A percentile compares a stretch with the other conserved stretches of the same genome.
Conservation (phyloP, 805 yeast genomes). For the Dipodascus geniculatus region DNA sequence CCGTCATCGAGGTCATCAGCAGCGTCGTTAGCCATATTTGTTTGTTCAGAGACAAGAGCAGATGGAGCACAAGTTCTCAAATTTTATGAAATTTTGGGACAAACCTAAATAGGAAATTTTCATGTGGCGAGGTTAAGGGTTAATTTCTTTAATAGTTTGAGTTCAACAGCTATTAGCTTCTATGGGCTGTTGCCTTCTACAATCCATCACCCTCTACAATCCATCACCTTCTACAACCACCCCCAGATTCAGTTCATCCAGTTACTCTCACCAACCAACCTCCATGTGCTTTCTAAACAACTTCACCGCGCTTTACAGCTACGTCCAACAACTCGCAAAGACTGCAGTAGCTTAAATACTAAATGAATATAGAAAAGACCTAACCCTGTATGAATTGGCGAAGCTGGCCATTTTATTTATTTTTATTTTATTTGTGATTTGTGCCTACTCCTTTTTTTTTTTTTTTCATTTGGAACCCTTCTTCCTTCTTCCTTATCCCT, state of each 20-base stretch:
- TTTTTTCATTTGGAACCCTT: background rate
- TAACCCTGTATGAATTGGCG: background rate
- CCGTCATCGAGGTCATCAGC: conserved; percentile 79
- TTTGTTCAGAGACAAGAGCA: background rate
- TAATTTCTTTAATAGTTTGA: background rate
- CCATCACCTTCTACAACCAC: no score
- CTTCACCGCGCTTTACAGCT: no score
- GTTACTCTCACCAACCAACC: no score
- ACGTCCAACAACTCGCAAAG: background rate
- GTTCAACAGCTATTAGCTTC: no score
- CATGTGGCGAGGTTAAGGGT: background rate
- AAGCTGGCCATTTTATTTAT: background rate
- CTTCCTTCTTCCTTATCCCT: no score
- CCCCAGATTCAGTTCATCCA: no score
- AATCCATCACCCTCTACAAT: no score
- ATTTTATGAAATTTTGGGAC: background rate
- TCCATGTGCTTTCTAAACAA: no score
- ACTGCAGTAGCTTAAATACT: background rate
- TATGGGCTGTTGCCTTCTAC: no score
- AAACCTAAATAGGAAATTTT: background rate
- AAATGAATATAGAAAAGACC: background rate
- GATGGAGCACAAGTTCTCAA: background rate
- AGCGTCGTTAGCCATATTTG: conserved; percentile 4
- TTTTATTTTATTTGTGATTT: no score
- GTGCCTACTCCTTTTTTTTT: background rate